Base-by-base conservation (phyloP, 331 rosid species). In the Phaseolus coccineus region DNA sequence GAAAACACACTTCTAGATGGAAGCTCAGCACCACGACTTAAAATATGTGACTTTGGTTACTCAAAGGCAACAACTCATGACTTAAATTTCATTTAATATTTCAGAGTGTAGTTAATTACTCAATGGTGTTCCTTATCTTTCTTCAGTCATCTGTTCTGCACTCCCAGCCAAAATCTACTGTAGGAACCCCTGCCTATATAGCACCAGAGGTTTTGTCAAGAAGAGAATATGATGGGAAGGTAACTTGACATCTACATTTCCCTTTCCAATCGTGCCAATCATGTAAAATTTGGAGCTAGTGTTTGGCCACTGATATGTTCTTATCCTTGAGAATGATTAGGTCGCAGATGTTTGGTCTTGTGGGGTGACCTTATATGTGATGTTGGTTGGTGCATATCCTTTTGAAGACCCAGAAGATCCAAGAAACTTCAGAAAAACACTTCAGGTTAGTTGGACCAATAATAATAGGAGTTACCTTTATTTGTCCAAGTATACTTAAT, bases 301-400 rank as follows among this genome's bases (percentile, higher is more conserved):
- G 19, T 80, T 85, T 78, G 77, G 84, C 75, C 82, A 78, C 83
- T 69, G 62, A 44, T 47, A 47, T 31, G 46, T 61, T 35, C 81
- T 81, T 40, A 25, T 84, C 76, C 31, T 80, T 51, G 79, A 73
- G 73, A 83, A 77, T 83, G 85, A 80, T 84, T 81, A 96, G 99
- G 87, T 96, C 73, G 98, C 99, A 78, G 99, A 96, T 93, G 99
- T 96, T 82, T 96, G 99, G 99, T 93, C 98, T 69, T 96, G 99
- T 90, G 98, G 97, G 88, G 99, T 96, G 80, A 96, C 99, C 52
- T 86, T 96, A 46, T 96, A 93, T 87, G 99, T 96, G 82, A 96
- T 96, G 99, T 86, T 96, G 69, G 99, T 90, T 81, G 99, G 99
- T 3, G 97, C 94, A 76, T 96, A 96, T 91, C 99, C 99, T 73